Evolutionary conservation across 1,139 yeast species (phyloP).

Genomic region (Protomyces arabidopsidicola): DNA sequence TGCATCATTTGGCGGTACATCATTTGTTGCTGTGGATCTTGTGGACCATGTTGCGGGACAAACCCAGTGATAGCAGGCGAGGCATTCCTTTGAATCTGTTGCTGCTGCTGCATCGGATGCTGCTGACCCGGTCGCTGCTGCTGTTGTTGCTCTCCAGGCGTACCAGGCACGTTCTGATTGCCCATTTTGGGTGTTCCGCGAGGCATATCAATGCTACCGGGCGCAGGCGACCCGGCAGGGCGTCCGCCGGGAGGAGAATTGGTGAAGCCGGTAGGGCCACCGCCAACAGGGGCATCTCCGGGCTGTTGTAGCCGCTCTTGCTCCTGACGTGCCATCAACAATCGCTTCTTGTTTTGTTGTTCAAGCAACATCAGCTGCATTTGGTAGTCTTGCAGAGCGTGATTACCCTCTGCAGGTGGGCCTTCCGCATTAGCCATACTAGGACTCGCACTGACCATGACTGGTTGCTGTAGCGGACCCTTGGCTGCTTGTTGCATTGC

Average conservation of each 20-base stretch:
- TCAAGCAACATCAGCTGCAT: constrained; percentile 68
- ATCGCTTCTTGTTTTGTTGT: constrained; percentile 59
- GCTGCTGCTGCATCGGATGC: constrained; percentile 23
- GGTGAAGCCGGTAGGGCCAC: constrained; percentile 30
- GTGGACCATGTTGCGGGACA: constrained; percentile 30
- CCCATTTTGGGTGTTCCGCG: constrained; percentile 38
- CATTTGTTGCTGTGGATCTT: constrained; percentile 23
- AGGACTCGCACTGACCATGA: constrained; percentile 20
- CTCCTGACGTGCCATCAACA: constrained; percentile 44
- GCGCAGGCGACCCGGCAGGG: constrained; percentile 29
- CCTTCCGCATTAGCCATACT: constrained; percentile 25
- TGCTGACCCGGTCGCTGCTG: constrained; percentile 36
- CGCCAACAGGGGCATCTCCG: constrained; percentile 17
- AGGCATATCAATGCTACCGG: constrained; percentile 28
- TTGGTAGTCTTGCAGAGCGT: constrained; percentile 65
- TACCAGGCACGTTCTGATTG: constrained; percentile 38
- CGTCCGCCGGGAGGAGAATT: constrained; percentile 30
- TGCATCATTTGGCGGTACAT: constrained; percentile 28
- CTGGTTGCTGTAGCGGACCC: constrained; percentile 12
- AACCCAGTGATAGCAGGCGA: constrained; percentile 28
- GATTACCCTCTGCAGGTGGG: constrained; percentile 31
- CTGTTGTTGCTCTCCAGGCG: constrained; percentile 71
- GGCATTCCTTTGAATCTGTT: constrained; percentile 22
- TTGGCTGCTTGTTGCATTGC: constrained; percentile 35
- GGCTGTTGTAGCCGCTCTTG: constrained; percentile 34